Percentiles rank a stretch among this genome's conserved stretches.
Evolutionary conservation across 1,284 basidiomycete genomes (phyloP).

Genomic region (Ceratobasidium sp.): DNA sequence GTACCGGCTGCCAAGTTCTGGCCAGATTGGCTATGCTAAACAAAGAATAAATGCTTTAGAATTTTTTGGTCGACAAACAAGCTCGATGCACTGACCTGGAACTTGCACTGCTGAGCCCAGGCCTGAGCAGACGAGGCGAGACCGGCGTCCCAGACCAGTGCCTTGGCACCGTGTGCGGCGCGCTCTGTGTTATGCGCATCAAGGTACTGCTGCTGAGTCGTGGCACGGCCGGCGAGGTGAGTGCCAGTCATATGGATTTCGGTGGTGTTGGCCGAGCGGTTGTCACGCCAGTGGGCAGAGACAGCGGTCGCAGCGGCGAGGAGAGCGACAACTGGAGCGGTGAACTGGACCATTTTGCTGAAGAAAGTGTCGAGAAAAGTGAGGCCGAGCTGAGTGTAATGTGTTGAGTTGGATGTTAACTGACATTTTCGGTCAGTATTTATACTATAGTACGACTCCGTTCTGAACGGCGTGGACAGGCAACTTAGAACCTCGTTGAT

Average conservation of each 20-base stretch:
- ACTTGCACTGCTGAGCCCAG: slow-evolving; percentile 68
- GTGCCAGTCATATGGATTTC: slow-evolving; percentile 21
- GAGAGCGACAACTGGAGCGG: not conserved
- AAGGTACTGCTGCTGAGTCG: slow-evolving; percentile 53
- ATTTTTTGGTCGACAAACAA: too few species aligned
- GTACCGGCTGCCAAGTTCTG: slow-evolving; percentile 72
- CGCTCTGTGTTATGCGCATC: slow-evolving; percentile 66
- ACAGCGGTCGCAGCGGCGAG: slow-evolving; percentile 14
- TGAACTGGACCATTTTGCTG: slow-evolving; percentile 24
- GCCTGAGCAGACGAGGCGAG: slow-evolving; percentile 63
- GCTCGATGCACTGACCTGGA: slow-evolving; percentile 50
- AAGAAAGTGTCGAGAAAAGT: too few species aligned
- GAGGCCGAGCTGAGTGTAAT: not conserved
- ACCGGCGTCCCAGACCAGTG: slow-evolving; percentile 64
- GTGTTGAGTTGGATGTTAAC: not conserved
- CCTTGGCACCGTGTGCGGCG: slow-evolving; percentile 60
- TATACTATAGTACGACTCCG: not conserved
- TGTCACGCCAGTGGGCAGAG: slow-evolving; percentile 32
- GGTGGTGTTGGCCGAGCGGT: not conserved
- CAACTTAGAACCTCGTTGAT: not conserved
- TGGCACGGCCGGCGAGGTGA: slow-evolving; percentile 16
- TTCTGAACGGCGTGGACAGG: not conserved
- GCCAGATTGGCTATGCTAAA: slow-evolving; percentile 65
- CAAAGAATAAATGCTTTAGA: not conserved
- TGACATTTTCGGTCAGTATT: not conserved